A percentile compares a stretch with the other conserved stretches of the same genome.
These are phyloP conservation scores for Microcyclospora tardicrescens DNA, from an alignment of 2,329 filamentous ascomycete species.

Conservation along the genomic window DNA sequence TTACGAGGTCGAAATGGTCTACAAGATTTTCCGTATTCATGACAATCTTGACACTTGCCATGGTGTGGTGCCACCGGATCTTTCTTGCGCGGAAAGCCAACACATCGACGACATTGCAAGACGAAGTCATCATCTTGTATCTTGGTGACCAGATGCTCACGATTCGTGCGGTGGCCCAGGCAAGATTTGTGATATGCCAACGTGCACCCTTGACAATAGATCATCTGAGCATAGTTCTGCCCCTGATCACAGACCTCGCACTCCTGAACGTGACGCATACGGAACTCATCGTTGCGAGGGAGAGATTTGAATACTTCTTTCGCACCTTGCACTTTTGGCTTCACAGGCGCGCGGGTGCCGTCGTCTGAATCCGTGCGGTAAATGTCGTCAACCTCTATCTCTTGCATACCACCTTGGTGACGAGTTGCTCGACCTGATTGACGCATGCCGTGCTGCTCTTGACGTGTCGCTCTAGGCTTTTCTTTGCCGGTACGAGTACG, in stretches of 20 bases:
- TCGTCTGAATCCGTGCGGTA: slow-evolving; percentile 33
- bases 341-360: slow-evolving; percentile 21
- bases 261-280: slow-evolving; percentile 50
- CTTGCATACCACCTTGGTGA: slow-evolving; percentile 37
- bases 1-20: slow-evolving; percentile 59
- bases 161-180: slow-evolving; percentile 55
- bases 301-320: slow-evolving; percentile 61
- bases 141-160: slow-evolving; percentile 89
- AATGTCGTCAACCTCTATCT: slow-evolving; percentile 46
- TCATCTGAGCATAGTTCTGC: slow-evolving; percentile 51
- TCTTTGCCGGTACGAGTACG: slow-evolving; percentile 4
- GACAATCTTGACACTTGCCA: slow-evolving; percentile 60
- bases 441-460: slow-evolving; percentile 19
- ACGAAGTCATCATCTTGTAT: slow-evolving; percentile 64
- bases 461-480: slow-evolving; percentile 2
- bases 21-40: slow-evolving; percentile 53
- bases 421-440: slow-evolving; percentile 35
- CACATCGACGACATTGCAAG: slow-evolving; percentile 77
- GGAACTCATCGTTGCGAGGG: slow-evolving; percentile 52
- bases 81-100: slow-evolving; percentile 55
- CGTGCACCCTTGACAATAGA: slow-evolving; percentile 87
- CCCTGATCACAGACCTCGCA: slow-evolving; percentile 62
- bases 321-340: slow-evolving; percentile 45
- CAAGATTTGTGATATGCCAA: slow-evolving; percentile 72
- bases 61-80: slow-evolving; percentile 58